Percentiles rank a stretch among this genome's conserved stretches.
phyloP scores from a whole-genome alignment of 2,329 filamentous ascomycete genomes.

The Amylocarpus encephaloides region DNA sequence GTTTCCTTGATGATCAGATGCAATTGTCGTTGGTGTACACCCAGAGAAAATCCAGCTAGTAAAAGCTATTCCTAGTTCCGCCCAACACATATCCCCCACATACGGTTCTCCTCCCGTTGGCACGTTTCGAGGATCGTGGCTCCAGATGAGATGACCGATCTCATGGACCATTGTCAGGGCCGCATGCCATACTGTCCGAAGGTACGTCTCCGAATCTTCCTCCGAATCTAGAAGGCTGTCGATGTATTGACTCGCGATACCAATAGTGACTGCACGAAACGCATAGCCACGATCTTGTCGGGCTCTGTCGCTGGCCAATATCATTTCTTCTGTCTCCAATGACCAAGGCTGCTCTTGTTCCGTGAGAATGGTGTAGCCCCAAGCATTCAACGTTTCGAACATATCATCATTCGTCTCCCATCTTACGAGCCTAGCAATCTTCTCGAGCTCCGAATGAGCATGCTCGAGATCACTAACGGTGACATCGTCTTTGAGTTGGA shows the following conservation, averaged over 20 bases:
- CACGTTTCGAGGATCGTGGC: constrained; percentile 18
- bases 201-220: constrained; percentile 13
- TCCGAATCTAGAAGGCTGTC: constrained; percentile 13
- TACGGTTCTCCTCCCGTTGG: constrained; percentile 17
- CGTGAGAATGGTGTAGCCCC: constrained; percentile 16
- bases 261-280: constrained; percentile 20
- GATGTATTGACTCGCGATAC: constrained; percentile 21
- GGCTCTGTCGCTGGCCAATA: constrained; percentile 10
- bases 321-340: constrained; percentile 3
- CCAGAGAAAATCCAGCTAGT: constrained; percentile 22
- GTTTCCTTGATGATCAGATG: background rate
- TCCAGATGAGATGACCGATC: constrained; percentile 24
- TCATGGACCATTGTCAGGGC: constrained; percentile 27
- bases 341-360: constrained; percentile 5
- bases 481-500: background rate
- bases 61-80: constrained; percentile 22
- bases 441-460: constrained; percentile 15
- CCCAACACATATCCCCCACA: constrained; percentile 13
- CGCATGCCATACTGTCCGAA: constrained; percentile 22
- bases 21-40: constrained; percentile 15
- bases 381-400: constrained; percentile 8
- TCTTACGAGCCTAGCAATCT: constrained; percentile 14
- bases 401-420: constrained; percentile 23
- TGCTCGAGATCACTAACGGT: constrained; percentile 3
- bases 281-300: constrained; percentile 1